phyloP scores from a whole-genome alignment of 2,329 filamentous ascomycete species.

The Talaromyces sp. region DNA sequence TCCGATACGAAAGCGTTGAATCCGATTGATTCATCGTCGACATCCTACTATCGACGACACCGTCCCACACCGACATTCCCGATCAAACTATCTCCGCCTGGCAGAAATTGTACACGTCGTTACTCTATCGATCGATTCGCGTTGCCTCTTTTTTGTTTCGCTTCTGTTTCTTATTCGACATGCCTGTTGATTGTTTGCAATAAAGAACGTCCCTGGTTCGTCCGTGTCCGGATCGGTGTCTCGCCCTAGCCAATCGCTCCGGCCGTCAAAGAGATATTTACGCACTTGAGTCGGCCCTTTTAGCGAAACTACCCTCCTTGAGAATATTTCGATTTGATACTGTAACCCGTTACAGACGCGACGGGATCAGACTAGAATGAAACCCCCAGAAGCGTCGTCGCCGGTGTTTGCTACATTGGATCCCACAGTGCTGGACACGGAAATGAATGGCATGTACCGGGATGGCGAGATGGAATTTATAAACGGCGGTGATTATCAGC shows the following conservation, averaged over 20 bases:
- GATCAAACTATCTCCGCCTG: background rate
- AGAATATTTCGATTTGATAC: background rate
- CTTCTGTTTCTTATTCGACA: background rate
- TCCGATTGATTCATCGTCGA: background rate
- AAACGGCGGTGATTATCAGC: conserved; percentile 37
- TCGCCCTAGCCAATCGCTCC: background rate
- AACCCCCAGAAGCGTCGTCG: conserved; percentile 35
- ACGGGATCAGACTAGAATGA: conserved; percentile 31
- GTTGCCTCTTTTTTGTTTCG: background rate
- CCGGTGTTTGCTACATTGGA: conserved; percentile 38
- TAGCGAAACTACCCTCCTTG: background rate
- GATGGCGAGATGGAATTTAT: conserved; percentile 45
- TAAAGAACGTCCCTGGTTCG: conserved; percentile 6
- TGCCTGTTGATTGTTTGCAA: conserved; percentile 1
- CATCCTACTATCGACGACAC: background rate
- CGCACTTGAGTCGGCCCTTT: background rate
- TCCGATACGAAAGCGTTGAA: background rate
- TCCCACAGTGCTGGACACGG: conserved; percentile 43
- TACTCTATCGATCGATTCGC: background rate
- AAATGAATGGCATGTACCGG: conserved; percentile 41
- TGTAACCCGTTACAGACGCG: background rate
- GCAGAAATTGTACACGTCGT: background rate
- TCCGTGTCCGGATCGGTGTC: background rate
- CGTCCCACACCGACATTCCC: conserved; percentile 11
- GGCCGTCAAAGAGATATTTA: background rate